These are phyloP conservation scores for Trichoderma aggressivum DNA, from an alignment of 2,329 filamentous ascomycete genomes.

Conservation along the genomic window DNA sequence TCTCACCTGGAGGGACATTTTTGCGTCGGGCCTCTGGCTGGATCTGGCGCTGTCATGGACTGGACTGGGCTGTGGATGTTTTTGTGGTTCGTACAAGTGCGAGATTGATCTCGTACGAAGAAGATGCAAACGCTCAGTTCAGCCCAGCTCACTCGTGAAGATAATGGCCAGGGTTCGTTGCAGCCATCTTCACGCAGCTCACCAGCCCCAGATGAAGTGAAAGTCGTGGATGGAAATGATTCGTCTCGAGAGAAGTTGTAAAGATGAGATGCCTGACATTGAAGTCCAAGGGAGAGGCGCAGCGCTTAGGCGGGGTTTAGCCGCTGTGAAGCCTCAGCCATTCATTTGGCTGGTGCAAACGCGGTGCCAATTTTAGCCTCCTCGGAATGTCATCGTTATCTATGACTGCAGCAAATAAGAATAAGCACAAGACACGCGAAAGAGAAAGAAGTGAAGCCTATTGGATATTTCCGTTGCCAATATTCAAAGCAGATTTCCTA, in stretches of 20 bases:
- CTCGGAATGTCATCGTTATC: not conserved
- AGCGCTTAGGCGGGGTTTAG: constrained; percentile 14
- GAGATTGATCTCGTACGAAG: not conserved
- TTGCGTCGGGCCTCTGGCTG: not conserved
- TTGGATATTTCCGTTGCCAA: not conserved
- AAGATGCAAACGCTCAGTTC: not conserved
- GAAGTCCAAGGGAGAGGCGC: constrained; percentile 3
- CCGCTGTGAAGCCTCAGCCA: constrained; percentile 4
- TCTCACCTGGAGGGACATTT: constrained; percentile 43
- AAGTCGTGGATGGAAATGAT: not conserved
- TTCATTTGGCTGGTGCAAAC: not conserved
- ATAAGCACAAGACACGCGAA: not conserved
- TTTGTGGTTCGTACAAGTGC: not conserved
- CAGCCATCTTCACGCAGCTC: not conserved
- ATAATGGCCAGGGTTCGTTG: not conserved
- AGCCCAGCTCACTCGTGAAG: not conserved
- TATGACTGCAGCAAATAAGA: not conserved
- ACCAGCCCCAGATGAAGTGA: not conserved
- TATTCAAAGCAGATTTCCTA: not conserved
- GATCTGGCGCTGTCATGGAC: not conserved
- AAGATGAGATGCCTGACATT: constrained; percentile 2
- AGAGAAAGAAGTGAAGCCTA: not conserved
- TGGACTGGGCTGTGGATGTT: not conserved
- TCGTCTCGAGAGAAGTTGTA: not conserved
- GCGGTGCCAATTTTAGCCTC: not conserved